Percentiles rank a stretch among this genome's conserved stretches.
Evolutionary conservation across 768 basidiomycete species (phyloP).

Genomic region (Panaeolus cyanescens): DNA sequence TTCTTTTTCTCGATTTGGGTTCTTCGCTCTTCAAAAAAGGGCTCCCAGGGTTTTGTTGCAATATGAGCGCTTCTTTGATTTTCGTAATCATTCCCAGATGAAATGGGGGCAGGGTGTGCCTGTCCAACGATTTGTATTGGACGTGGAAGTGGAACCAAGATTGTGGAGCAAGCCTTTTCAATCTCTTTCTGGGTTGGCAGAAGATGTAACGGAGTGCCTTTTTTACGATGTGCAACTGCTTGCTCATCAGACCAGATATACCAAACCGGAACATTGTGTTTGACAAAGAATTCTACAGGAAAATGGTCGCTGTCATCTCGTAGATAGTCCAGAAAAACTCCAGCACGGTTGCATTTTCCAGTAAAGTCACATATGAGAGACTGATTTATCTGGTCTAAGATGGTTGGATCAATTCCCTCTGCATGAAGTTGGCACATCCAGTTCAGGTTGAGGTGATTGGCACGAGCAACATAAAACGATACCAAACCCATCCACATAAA

Average conservation of each 20-base stretch:
- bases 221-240: not conserved
- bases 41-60: slow-evolving; percentile 5
- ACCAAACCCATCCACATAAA: slow-evolving; percentile 9
- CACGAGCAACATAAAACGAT: slow-evolving; percentile 1
- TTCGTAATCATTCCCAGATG: not conserved
- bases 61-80: not conserved
- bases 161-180: not conserved
- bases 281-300: slow-evolving; percentile 3
- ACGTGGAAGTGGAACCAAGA: not conserved
- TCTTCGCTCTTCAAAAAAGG: slow-evolving; percentile 3
- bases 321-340: slow-evolving; percentile 2
- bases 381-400: not conserved
- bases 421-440: not conserved
- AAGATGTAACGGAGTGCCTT: not conserved
- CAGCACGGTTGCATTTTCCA: not conserved
- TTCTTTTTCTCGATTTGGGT: not conserved
- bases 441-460: not conserved
- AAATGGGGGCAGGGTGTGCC: not conserved
- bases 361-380: slow-evolving; percentile 4
- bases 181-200: not conserved
- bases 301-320: not conserved
- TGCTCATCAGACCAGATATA: slow-evolving; percentile 7
- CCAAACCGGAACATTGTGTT: slow-evolving; percentile 10
- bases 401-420: not conserved
- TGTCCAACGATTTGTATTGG: slow-evolving; percentile 4